Conservation (phyloP, 2,329 filamentous ascomycete species). For the Pyrenophora teres region DNA sequence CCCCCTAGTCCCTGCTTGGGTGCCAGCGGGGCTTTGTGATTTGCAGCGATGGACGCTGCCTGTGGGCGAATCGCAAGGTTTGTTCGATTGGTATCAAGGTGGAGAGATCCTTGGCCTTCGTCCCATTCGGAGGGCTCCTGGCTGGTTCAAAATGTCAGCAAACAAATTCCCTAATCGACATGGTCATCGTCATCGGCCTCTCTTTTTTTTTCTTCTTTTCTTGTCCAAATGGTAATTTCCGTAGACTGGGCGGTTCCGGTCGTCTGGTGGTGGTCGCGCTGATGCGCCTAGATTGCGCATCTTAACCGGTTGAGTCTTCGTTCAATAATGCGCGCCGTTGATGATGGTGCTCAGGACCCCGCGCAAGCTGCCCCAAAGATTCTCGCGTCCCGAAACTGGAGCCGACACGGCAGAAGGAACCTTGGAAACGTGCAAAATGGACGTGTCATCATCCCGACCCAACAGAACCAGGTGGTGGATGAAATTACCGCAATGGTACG, state of each 20-base stretch:
- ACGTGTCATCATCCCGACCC: conserved; percentile 15
- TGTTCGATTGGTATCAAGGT: conserved; percentile 37
- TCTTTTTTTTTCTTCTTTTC: too few relatives aligned
- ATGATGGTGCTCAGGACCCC: conserved; percentile 23
- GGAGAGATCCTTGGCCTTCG: conserved; percentile 33
- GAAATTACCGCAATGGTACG: conserved; percentile 2
- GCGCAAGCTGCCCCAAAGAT: conserved; percentile 14
- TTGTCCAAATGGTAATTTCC: conserved; percentile 11
- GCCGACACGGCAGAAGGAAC: conserved; percentile 7
- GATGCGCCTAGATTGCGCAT: conserved; percentile 1
- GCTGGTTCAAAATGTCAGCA: conserved; percentile 34
- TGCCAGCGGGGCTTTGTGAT: conserved; percentile 44
- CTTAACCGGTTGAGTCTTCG: conserved; percentile 18
- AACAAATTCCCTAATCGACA: conserved; percentile 4
- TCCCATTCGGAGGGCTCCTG: conserved; percentile 40
- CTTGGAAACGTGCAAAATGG: conserved; percentile 4
- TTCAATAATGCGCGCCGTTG: conserved; percentile 21
- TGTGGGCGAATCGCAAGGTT: conserved; percentile 39
- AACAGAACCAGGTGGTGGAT: conserved; percentile 1
- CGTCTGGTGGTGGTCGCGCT: not conserved
- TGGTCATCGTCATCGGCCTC: too few relatives aligned
- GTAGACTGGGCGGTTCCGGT: not conserved
- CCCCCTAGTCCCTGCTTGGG: conserved; percentile 44
- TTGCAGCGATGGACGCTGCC: conserved; percentile 27
- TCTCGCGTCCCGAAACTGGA: conserved; percentile 6